Conservation (phyloP, 108 stramenopile species). For the Fragilaria radians region DNA sequence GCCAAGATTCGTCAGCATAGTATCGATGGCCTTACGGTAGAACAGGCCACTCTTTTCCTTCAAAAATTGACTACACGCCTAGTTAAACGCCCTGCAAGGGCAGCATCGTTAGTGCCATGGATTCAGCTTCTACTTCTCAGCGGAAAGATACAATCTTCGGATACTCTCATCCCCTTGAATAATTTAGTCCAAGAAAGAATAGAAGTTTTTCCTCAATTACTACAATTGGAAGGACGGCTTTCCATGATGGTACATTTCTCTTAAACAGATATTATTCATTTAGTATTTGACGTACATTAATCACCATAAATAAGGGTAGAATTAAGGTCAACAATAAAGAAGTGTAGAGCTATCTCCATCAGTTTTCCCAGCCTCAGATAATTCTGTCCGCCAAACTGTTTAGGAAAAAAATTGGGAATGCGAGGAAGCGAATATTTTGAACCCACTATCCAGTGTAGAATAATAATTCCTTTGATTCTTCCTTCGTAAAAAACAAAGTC, state of each 20-base stretch:
- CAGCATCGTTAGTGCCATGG: constrained; percentile 37
- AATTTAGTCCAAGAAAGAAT: constrained; percentile 45
- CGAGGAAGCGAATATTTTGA: too few species aligned
- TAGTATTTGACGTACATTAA: too few species aligned
- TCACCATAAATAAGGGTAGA: too few species aligned
- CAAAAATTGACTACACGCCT: constrained; percentile 38
- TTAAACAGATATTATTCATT: too few species aligned
- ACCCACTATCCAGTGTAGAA: too few species aligned
- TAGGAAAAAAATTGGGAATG: too few species aligned
- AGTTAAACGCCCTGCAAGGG: constrained; percentile 37
- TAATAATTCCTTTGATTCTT: too few species aligned
- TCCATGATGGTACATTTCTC: constrained; percentile 22
- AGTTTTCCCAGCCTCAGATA: too few species aligned
- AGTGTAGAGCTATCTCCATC: too few species aligned
- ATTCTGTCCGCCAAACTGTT: too few species aligned
- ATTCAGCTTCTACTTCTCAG: constrained; percentile 24
- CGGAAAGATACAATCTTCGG: constrained; percentile 19
- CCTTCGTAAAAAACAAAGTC: too few species aligned
- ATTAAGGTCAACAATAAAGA: too few species aligned
- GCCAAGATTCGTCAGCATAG: constrained; percentile 23
- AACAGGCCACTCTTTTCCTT: constrained; percentile 21
- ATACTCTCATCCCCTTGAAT: constrained; percentile 28
- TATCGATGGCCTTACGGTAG: constrained; percentile 19
- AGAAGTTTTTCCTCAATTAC: constrained; percentile 45
- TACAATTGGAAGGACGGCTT: constrained; percentile 49